Base-by-base conservation (phyloP, 192 early-diverging fungal genomes). In the Phycomyces nitens region DNA sequence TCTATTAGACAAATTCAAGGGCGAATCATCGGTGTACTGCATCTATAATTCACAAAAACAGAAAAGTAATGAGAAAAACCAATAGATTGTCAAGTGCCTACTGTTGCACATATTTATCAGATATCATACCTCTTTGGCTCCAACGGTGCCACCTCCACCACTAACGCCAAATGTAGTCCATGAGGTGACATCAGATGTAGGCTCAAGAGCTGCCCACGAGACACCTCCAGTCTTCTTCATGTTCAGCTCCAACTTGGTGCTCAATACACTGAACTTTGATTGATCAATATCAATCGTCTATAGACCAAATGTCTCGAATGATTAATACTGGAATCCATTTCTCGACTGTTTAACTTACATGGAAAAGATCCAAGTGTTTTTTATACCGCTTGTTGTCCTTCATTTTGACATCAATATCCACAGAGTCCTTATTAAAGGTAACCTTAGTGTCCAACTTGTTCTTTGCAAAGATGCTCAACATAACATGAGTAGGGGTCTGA, bases 401-500 rank as follows among this genome's bases (percentile, higher is more conserved):
- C 78, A 94, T 92, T 44, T 84, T 87, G 60, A 96, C 74, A 64
- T 96, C 85, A 52, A 94, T 81, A 42, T 77, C 74, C 53, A 96
- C 61, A 64, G 83, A 47, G 11, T 64, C 42, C 5, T 53, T 24
- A 20, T 49, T 41, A 73, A 98, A 94, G 60, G 66, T 66, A n/a
- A 97, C 80, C 29, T 74, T 75, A 40, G 94, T 91, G 9, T 76
- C 61, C 43, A 82, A 80, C 66, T 82, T 85, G 67, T 96, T 94
- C 72, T 97, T 98, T 6, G 94, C 95, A 79, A 94, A 99, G 50
- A 99, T 81, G 24, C 90, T 92, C 43, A 98, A 74, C 62, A 93
- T 92, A 40, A 99, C 85, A 23, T 82, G 83, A 29, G 79, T 81
- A 38, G 80, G 92, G 23, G 92, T 95, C 68, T 99, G 96, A 76